phyloP scores from a whole-genome alignment of 495 filamentous ascomycete species.

The Hypoxylon lienhwacheense region DNA sequence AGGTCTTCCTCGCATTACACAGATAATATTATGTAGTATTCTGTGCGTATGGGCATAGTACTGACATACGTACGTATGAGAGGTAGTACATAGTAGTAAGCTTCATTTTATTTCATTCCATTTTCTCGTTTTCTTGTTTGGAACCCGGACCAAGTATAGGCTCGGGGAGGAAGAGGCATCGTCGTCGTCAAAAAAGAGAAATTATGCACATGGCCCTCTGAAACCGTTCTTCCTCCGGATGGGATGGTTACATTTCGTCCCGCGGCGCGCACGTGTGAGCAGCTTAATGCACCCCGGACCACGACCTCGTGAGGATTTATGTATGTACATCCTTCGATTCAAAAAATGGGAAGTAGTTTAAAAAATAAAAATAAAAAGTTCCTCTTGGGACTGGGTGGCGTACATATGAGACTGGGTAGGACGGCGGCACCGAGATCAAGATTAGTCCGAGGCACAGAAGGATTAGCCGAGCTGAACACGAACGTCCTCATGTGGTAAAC shows the following conservation, averaged over 20 bases:
- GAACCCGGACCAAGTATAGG: slow-evolving; percentile 3
- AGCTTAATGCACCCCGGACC: slow-evolving; percentile 29
- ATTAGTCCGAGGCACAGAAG: slow-evolving; percentile 9
- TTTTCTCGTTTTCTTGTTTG: no score
- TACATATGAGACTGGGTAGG: no score
- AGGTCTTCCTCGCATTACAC: slow-evolving; percentile 2
- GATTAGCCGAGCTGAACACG: slow-evolving; percentile 19
- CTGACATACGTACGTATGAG: no score
- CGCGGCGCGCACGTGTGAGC: slow-evolving; percentile 31
- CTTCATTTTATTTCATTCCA: no score
- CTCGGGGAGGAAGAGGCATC: slow-evolving; percentile 5
- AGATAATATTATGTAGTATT: no score
- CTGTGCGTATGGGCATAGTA: no score
- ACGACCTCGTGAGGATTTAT: slow-evolving; percentile 7
- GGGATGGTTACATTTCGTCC: slow-evolving; percentile 29
- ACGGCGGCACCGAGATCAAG: slow-evolving; percentile 9
- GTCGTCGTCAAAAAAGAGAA: slow-evolving; percentile 8
- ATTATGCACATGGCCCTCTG: slow-evolving; percentile 6
- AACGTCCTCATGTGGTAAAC: slow-evolving; percentile 1
- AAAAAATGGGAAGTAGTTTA: no score
- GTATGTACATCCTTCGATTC: no score
- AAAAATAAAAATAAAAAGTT: no score
- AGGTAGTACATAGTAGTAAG: no score
- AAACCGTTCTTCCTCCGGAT: slow-evolving; percentile 12
- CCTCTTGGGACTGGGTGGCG: slow-evolving; percentile 2